These are phyloP conservation scores for Pterocarpus macrocarpus DNA, from an alignment of 306 rosid species.

Conservation along the genomic window DNA sequence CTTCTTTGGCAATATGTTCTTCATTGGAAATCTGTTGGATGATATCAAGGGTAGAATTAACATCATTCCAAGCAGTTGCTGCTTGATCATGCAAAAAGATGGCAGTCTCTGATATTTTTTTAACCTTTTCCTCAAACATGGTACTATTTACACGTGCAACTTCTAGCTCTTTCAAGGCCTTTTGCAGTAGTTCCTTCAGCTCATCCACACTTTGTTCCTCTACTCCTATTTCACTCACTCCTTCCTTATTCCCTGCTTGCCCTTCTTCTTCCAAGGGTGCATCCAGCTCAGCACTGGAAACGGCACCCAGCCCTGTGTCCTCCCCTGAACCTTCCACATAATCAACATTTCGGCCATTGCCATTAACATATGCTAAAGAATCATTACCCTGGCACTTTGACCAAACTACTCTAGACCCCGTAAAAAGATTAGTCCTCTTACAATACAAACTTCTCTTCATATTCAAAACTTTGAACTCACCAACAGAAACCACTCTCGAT, in stretches of 20 bases:
- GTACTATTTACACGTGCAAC: slow-evolving; percentile 82
- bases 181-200: slow-evolving; percentile 76
- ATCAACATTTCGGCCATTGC: slow-evolving; percentile 74
- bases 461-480: slow-evolving; percentile 54
- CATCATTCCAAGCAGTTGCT: slow-evolving; percentile 66
- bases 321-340: slow-evolving; percentile 61
- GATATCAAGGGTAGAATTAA: slow-evolving; percentile 68
- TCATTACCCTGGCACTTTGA: slow-evolving; percentile 84
- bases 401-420: slow-evolving; percentile 61
- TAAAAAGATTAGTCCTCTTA: slow-evolving; percentile 42
- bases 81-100: slow-evolving; percentile 91
- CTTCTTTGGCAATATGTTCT: slow-evolving; percentile 81
- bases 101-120: slow-evolving; percentile 89
- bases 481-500: slow-evolving; percentile 45
- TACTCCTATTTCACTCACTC: slow-evolving; percentile 46
- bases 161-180: slow-evolving; percentile 75
- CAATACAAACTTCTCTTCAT: slow-evolving; percentile 51
- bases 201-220: slow-evolving; percentile 70
- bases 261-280: slow-evolving; percentile 55
- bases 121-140: slow-evolving; percentile 92
- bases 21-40: slow-evolving; percentile 72
- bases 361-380: slow-evolving; percentile 81
- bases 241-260: slow-evolving; percentile 38
- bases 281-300: slow-evolving; percentile 54
- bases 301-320: slow-evolving; percentile 48